These are phyloP conservation scores for Alternaria consortialis DNA, from an alignment of 2,329 filamentous ascomycete species.

Conservation along the genomic window DNA sequence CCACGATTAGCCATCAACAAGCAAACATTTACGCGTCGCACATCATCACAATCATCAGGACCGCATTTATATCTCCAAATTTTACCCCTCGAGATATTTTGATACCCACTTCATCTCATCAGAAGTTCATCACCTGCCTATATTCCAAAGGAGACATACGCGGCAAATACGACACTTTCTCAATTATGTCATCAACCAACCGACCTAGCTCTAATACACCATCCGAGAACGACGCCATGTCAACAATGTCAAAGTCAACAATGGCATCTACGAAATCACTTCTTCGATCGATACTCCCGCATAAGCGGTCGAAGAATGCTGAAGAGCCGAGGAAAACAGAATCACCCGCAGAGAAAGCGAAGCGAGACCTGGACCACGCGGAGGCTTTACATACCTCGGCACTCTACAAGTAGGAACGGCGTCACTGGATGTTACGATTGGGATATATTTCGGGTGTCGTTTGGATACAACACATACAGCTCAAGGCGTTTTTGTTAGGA, in stretches of 20 bases:
- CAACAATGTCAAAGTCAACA: slow-evolving; percentile 36
- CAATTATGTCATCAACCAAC: slow-evolving; percentile 12
- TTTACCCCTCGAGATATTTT: not conserved
- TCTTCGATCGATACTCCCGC: slow-evolving; percentile 33
- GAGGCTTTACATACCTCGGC: slow-evolving; percentile 31
- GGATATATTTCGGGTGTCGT: no score
- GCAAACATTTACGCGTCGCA: not conserved
- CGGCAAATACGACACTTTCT: not conserved
- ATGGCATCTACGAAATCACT: slow-evolving; percentile 34
- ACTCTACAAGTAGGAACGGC: slow-evolving; percentile 1
- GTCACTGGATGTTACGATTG: not conserved
- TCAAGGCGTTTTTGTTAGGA: no score
- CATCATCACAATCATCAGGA: not conserved
- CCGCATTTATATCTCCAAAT: not conserved
- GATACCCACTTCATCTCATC: not conserved
- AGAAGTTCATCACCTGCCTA: not conserved
- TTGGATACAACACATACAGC: not conserved
- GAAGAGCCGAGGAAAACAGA: slow-evolving; percentile 4
- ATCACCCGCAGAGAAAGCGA: slow-evolving; percentile 20
- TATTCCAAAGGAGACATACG: not conserved
- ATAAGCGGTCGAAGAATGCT: slow-evolving; percentile 13
- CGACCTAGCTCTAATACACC: slow-evolving; percentile 2
- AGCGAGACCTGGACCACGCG: slow-evolving; percentile 20
- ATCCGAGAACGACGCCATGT: slow-evolving; percentile 24
- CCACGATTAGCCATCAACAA: not conserved